Base-by-base conservation (phyloP, 2,329 filamentous ascomycete species). In the Acarospora socialis region DNA sequence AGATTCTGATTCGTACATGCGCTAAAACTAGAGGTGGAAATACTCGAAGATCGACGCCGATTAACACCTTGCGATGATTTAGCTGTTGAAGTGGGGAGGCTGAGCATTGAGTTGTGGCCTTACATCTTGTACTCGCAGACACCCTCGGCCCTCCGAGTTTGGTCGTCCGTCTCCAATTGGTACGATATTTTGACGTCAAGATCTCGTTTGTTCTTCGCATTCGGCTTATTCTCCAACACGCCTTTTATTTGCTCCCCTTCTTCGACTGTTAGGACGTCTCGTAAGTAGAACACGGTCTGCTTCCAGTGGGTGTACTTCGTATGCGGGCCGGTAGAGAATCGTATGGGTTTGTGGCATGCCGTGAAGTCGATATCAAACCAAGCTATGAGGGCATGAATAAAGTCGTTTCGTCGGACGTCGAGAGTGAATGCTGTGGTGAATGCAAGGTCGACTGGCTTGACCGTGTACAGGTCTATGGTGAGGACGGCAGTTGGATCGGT, bases 261-360 rank as follows among this genome's bases (percentile, higher is more conserved):
- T 57, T 92, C 78, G 21, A 93, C 84, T 12, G 86, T 95, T 43
- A 98, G 65, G 20, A 93, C 81, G 46, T 98, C 86, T 50, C 81
- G 74, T 42, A 98, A 68, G 63, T 98, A 98, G 65, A 98, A 95
- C 41, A 98, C 90, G 8, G 90, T 98, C 67, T 98, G 90, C 66
- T 98, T 98, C 90, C 90, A 98, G 70, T 98, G 90, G 12, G 90
- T 98, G 65, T 95, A 95, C 65, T 94, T 95, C 48, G 87, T 92
- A 62, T 95, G 90, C 17, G 90, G 90, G 14, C 90, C 90, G 12
- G 90, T 98, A 33, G 82, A 92, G 70, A 98, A 98, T 52, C 77
- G 74, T 53, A 98, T 84, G 19, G 84, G 81, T 71, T 95, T 95
- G 71, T 98, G 90, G 71, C 90, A 95, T 37, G 84, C 86, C 31